Base-by-base conservation (phyloP, 2,329 filamentous ascomycete species). In the Aspergillus hortae region DNA sequence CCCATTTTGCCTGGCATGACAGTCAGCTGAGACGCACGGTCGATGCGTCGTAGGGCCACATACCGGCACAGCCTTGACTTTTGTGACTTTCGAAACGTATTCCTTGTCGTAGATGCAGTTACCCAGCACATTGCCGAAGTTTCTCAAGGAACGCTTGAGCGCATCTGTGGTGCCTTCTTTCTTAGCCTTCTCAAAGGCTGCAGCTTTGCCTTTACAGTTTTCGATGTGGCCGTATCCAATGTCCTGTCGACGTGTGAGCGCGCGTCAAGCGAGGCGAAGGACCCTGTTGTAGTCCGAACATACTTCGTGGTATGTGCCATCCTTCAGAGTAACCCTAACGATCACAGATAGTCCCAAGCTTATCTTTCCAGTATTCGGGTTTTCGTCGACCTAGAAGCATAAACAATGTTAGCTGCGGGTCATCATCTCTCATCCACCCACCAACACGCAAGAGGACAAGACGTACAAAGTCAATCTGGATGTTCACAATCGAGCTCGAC, bases 101-200 rank as follows among this genome's bases (percentile, higher is more conserved):
- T 92, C 86, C 72, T 96, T 95, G 75, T 99, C 94, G 73, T 99
- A 97, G 53, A 99, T 86, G 77, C 94, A 99, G 68, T 97, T 99
- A n/a, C 94, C 94, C 49, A 99, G 78, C 14, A 97, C 88, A 63
- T 97, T 97, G 54, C 94, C 94, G 72, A 99, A 99, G 57, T 86
- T 96, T 53, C 92, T 82, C 64, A 99, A 69, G 1, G 94, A 85
- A 59, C 94, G 82, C 74, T 99, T 99, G 67, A 99, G 69, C 1
- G 86, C 94, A 73, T 99, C 94, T 9, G 95, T 97, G 2, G 91
- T 95, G 6, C 90, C 95, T 75, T 97, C 92, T 70, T 99, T 99
- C 77, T 97, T 99, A 1, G 94, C 92, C 74, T 99, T 99, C 70
- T 99, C 94, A 65, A 97, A 99, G 0, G 92, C 94, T 47, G 89